These are phyloP conservation scores for Calonectria honghensis DNA, from an alignment of 2,329 filamentous ascomycete species.

Conservation along the genomic window DNA sequence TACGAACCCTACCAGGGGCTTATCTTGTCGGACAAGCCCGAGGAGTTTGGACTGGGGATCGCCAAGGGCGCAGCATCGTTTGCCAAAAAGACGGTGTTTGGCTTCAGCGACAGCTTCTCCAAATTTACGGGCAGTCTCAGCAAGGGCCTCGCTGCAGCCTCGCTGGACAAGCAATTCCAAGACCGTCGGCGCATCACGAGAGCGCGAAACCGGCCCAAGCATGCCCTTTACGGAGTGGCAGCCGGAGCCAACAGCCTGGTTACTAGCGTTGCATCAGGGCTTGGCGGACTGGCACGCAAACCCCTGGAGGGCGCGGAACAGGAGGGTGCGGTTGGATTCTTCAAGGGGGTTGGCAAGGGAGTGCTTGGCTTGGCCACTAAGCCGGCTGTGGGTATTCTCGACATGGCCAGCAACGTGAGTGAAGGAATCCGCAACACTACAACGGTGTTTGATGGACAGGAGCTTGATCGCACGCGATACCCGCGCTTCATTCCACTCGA, in stretches of 20 bases:
- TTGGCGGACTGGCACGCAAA: constrained; percentile 94
- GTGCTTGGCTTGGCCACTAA: constrained; percentile 96
- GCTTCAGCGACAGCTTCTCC: constrained; percentile 96
- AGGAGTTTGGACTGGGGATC: constrained; percentile 95
- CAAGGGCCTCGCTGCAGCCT: constrained; percentile 95
- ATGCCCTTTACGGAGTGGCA: constrained; percentile 96
- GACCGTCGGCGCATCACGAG: constrained; percentile 95
- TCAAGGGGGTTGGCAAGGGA: constrained; percentile 98
- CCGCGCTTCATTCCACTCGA: constrained; percentile 94
- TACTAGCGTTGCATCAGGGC: constrained; percentile 92
- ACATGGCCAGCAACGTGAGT: constrained; percentile 96
- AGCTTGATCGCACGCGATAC: constrained; percentile 94
- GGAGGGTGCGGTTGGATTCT: constrained; percentile 94
- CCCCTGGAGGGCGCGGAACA: constrained; percentile 97
- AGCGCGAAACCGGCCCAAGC: constrained; percentile 95
- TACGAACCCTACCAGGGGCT: constrained; percentile 99
- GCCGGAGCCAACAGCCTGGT: constrained; percentile 96
- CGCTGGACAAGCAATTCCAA: constrained; percentile 98
- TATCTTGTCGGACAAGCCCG: constrained; percentile 95
- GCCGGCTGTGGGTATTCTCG: constrained; percentile 95
- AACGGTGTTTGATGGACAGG: constrained; percentile 96
- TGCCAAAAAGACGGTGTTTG: constrained; percentile 98
- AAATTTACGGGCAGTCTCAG: constrained; percentile 98
- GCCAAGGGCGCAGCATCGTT: constrained; percentile 98
- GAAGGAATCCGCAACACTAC: constrained; percentile 99